Percentiles rank a stretch among this genome's conserved stretches.
phyloP scores from a whole-genome alignment of 495 filamentous ascomycete species.

The Lepidopterella palustris region DNA sequence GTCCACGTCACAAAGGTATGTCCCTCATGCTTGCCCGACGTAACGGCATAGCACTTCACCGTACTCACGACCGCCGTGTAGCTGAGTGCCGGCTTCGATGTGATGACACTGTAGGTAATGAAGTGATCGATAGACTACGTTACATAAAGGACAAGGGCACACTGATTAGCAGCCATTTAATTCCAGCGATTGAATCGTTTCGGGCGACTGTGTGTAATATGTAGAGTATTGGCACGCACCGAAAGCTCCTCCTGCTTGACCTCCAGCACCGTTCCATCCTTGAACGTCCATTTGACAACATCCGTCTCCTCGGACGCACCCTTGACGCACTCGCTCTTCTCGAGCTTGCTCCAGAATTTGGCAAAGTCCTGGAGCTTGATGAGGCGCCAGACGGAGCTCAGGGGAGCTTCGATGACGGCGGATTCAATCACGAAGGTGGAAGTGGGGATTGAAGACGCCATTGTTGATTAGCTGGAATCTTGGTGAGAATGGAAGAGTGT shows the following conservation, averaged over 20 bases:
- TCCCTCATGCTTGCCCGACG: slow-evolving; percentile 52
- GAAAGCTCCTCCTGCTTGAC: slow-evolving; percentile 68
- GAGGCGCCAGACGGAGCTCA: slow-evolving; percentile 59
- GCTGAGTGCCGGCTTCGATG: slow-evolving; percentile 49
- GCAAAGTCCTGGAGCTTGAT: slow-evolving; percentile 58
- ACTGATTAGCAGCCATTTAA: neutral
- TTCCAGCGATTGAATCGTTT: too few species aligned
- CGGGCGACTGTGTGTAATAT: too few species aligned
- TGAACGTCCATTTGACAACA: slow-evolving; percentile 57
- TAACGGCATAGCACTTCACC: slow-evolving; percentile 54
- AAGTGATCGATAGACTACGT: slow-evolving; percentile 58
- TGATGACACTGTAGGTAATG: slow-evolving; percentile 64
- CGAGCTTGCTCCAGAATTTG: slow-evolving; percentile 53
- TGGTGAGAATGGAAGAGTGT: neutral
- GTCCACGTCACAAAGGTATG: slow-evolving; percentile 59
- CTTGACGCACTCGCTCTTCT: slow-evolving; percentile 51
- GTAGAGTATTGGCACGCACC: slow-evolving; percentile 36
- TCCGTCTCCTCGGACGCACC: slow-evolving; percentile 55
- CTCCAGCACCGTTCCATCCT: slow-evolving; percentile 55
- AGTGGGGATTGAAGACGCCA: slow-evolving; percentile 50
- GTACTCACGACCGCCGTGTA: slow-evolving; percentile 59
- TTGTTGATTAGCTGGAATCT: too few species aligned
- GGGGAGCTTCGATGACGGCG: slow-evolving; percentile 55
- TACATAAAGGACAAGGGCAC: neutral
- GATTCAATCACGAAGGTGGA: slow-evolving; percentile 58